Percentiles rank a stretch among this genome's conserved stretches.
These are phyloP conservation scores for Rostrohypoxylon terebratum DNA, from an alignment of 495 filamentous ascomycete species.

Conservation along the genomic window DNA sequence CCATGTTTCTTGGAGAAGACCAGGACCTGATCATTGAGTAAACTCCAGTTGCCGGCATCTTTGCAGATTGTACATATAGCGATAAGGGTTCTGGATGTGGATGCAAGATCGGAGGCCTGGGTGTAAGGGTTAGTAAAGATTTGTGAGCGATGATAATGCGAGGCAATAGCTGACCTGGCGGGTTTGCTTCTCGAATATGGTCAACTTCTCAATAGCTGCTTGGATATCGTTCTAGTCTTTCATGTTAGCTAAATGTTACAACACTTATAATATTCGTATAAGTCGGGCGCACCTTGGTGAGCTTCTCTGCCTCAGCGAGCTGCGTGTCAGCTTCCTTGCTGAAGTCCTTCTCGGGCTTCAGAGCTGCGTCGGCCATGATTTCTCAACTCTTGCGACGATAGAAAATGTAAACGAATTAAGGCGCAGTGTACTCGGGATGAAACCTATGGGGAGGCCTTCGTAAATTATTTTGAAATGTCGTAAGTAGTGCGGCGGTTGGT, in stretches of 20 bases:
- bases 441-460: background rate
- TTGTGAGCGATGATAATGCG: conserved; percentile 8
- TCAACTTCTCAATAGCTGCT: conserved; percentile 91
- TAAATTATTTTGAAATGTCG: background rate
- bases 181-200: conserved; percentile 91
- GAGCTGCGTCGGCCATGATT: conserved; percentile 61
- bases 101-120: conserved; percentile 92
- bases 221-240: conserved; percentile 75
- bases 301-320: conserved; percentile 86
- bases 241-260: conserved; percentile 19
- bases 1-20: conserved; percentile 99
- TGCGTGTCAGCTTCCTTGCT: conserved; percentile 91
- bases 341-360: conserved; percentile 77
- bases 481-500: conserved; percentile 7
- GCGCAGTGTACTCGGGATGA: background rate
- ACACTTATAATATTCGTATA: conserved; percentile 16
- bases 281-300: conserved; percentile 76
- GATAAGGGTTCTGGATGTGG: conserved; percentile 88
- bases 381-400: background rate
- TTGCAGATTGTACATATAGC: conserved; percentile 94
- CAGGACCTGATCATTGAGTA: conserved; percentile 95
- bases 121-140: conserved; percentile 32
- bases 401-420: background rate
- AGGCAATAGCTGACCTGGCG: conserved; percentile 74
- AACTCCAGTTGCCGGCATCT: conserved; percentile 87